Conservation (phyloP, 257 asterid species). For the Primulina huaijiensis region DNA sequence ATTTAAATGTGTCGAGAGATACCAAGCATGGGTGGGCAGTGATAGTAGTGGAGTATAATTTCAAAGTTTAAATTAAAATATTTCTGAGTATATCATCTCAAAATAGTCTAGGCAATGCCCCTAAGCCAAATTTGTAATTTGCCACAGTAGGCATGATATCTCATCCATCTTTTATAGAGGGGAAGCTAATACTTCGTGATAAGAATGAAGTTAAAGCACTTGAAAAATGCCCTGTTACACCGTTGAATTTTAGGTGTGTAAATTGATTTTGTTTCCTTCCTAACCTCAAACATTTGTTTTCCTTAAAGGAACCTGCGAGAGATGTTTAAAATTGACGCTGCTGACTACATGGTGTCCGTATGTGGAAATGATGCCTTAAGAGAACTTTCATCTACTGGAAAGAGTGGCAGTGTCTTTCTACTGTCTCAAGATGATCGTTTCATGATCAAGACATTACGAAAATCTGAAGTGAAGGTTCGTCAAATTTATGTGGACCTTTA, state of each 20-base stretch:
- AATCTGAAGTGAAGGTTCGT: constrained; percentile 91
- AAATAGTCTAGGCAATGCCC: background rate
- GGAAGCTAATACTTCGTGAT: too few relatives aligned
- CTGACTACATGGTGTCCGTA: constrained; percentile 97
- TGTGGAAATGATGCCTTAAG: constrained; percentile 95
- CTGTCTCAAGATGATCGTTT: constrained; percentile 93
- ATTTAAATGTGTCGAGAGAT: background rate
- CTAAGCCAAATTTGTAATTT: background rate
- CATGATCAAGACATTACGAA: constrained; percentile 93
- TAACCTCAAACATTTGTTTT: background rate
- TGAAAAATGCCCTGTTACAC: background rate
- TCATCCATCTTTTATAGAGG: too few relatives aligned
- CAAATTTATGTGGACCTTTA: constrained; percentile 24
- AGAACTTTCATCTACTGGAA: constrained; percentile 98
- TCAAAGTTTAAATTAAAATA: too few relatives aligned
- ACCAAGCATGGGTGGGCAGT: background rate
- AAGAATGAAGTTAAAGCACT: background rate
- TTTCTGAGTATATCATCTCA: background rate
- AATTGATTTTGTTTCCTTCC: background rate
- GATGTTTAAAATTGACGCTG: constrained; percentile 94
- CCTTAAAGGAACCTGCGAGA: constrained; percentile 77
- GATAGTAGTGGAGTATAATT: background rate
- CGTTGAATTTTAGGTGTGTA: background rate
- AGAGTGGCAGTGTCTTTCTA: constrained; percentile 96
- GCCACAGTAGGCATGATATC: background rate